phyloP scores from a whole-genome alignment of 192 early-diverging fungal genomes.

The Linnemannia exigua region DNA sequence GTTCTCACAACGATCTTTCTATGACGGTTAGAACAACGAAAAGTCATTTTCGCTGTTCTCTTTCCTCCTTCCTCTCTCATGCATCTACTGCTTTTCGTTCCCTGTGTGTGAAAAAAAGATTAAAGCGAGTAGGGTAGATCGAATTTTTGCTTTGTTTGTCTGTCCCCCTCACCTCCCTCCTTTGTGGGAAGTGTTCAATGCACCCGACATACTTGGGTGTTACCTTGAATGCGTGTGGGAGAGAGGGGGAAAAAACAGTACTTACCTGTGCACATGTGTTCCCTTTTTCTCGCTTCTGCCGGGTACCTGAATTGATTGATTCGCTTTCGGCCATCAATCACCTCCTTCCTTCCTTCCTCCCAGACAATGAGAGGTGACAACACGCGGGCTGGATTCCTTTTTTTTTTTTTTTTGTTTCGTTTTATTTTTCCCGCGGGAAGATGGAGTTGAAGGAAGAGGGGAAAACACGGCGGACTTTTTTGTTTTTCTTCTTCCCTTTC shows the following conservation, averaged over 20 bases:
- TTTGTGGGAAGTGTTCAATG: not conserved
- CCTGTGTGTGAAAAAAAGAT: not conserved
- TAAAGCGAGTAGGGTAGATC: not conserved
- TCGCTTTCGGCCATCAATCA: not conserved
- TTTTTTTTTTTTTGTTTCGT: not conserved
- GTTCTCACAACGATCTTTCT: not conserved
- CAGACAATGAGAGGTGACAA: no score
- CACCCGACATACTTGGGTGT: not conserved
- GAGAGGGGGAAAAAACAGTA: no score
- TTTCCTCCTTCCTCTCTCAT: not conserved
- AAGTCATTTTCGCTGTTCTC: not conserved
- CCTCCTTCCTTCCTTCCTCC: not conserved
- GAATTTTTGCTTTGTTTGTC: not conserved
- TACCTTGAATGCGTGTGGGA: not conserved
- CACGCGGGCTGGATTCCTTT: not conserved
- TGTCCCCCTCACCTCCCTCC: not conserved
- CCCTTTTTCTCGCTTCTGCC: not conserved
- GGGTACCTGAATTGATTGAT: not conserved
- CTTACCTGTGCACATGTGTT: not conserved
- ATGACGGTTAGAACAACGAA: not conserved
- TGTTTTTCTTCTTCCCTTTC: not conserved
- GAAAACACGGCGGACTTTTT: not conserved
- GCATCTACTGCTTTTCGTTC: not conserved
- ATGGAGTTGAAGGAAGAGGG: not conserved
- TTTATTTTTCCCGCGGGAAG: conserved; percentile 9